A percentile compares a stretch with the other conserved stretches of the same genome.
Conservation (phyloP, 192 early-diverging fungal genomes). For the Phlyctochytrium planicorne region DNA sequence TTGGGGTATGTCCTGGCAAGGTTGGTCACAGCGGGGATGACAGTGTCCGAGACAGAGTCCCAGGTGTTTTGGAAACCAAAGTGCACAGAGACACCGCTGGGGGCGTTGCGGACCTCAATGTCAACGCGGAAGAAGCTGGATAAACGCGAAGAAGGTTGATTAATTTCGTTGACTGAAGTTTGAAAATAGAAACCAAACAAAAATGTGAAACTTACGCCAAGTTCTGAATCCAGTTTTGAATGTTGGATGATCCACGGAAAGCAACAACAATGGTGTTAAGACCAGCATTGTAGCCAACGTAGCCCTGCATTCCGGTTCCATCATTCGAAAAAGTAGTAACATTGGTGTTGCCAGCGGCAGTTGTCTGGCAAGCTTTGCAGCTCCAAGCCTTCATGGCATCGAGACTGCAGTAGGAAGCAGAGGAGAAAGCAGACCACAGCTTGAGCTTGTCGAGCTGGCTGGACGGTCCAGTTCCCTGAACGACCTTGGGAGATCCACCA, state of each 20-base stretch:
- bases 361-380: background rate
- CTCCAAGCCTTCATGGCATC: background rate
- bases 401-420: background rate
- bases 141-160: no score
- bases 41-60: background rate
- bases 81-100: conserved; percentile 16
- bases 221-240: conserved; percentile 20
- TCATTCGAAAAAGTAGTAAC: background rate
- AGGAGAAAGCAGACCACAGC: background rate
- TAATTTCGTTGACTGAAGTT: background rate
- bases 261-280: conserved; percentile 13
- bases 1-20: conserved; percentile 1
- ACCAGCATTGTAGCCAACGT: conserved; percentile 2
- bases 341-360: background rate
- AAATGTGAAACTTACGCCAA: conserved; percentile 6
- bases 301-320: background rate
- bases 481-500: background rate
- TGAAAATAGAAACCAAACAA: background rate
- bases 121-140: background rate
- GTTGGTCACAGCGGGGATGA: background rate
- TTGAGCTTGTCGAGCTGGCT: background rate
- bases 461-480: background rate
- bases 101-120: conserved; percentile 7
- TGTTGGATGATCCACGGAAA: conserved; percentile 17
- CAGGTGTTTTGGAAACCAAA: conserved; percentile 17